Evolutionary conservation across 176 grass and related monocot species (phyloP), one percentile per base, ranked within the genome.

Genomic region (Oryza officinalis): DNA sequence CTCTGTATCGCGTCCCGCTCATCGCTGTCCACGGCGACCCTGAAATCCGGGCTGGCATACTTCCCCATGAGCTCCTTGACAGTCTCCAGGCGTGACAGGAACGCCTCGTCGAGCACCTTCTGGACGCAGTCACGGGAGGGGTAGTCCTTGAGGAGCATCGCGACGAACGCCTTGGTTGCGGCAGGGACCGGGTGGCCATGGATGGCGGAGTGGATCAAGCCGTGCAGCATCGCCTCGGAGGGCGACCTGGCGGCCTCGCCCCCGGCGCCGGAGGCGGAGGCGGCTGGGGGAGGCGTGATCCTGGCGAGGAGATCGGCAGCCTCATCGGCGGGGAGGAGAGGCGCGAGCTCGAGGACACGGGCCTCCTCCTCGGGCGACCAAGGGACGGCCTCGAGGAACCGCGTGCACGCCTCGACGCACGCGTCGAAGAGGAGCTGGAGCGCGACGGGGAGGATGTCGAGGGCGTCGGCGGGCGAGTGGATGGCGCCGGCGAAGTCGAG

Each of bases 31-130:
- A 86, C 85, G 0, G 90, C 60, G 5, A 95, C 83, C 73, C 93
- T 89, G 75, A 95, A 92, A 46, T 97, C 90, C 0, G 90, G 95
- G 81, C 90, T 97, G 0, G 95, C 92, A 10, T 97, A 94, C 79
- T 97, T 94, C 27, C 90, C 92, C 84, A 97, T 88, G 11, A 94
- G 86, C 67, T 97, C 95, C 83, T 92, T 94, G 33, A 97, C 79
- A 27, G 84, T 92, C 31, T 94, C 90, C 20, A 97, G 77, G 44
- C 90, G 90, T 65, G 79, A 82, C 31, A 77, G 50, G 69, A 97
- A 97, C 1, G 88, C 89, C 49, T 80, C 59, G 17, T 97, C 81
- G 38, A 97, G 83, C 63, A 92, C 92, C 80, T 85, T 97, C 57
- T 33, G 86, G 6, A 94, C 87, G 37, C 88, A 93, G 27, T 93